Evolutionary conservation across 106 monocot genomes (phyloP), one percentile per base, ranked within the genome.

Genomic region (Apostasia ramifera): DNA sequence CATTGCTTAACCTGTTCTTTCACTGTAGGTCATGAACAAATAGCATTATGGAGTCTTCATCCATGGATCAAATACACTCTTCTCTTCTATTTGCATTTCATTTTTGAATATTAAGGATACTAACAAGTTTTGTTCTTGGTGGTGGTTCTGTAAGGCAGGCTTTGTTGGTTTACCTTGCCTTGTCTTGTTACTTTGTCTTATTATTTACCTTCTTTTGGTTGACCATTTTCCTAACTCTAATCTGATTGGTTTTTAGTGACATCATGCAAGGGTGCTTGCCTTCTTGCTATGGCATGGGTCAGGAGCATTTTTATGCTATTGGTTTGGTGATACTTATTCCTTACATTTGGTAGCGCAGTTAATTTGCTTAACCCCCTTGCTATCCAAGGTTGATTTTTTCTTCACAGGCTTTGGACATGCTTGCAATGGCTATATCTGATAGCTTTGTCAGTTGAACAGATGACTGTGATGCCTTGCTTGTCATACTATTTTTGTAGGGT

Each of bases 21-120:
- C n/a, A 48, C 6, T 65, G 65, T 65, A 65, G 65, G 65, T 47
- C 43, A 8, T 65, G 65, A 48, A 65, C 15, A 48, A 48, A 41
- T 65, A 48, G 65, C 65, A 7, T 48, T 65, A 13, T 65, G 65
- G 65, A 65, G 65, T 65, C 26, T 14, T 65, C 48, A 48, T 48
- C 65, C 43, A 65, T 65, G 65, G 62, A 65, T 65, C 65, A 48
- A 48, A 65, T 49, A 48, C 65, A 43, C 47, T 49, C 26, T 48
- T 65, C 48, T 65, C 48, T 13, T 47, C 13, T 64, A 41, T 44
- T 45, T 44, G n/a, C 26, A 46, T 65, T 4, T 14, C 6, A 47
- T 26, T 48, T 65, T 47, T 65, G 15, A 47, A 26, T 26, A 26
- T 26, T 65, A 10, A 47, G 48, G 1, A 50, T 50, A 5, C 50